Conservation (phyloP, 2,329 filamentous ascomycete genomes). For the Trichoderma sp. region DNA sequence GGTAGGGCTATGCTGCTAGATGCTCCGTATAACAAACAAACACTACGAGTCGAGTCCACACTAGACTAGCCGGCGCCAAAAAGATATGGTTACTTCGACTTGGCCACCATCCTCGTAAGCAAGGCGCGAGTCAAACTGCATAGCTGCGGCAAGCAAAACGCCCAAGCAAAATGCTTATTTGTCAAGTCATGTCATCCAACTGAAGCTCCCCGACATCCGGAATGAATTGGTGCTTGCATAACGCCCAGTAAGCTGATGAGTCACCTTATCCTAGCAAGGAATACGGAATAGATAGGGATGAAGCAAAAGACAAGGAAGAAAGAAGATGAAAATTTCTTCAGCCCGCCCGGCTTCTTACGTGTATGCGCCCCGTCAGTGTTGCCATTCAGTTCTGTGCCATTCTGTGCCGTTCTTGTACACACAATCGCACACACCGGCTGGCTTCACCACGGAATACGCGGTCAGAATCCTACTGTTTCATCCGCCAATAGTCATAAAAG, state of each 20-base stretch:
- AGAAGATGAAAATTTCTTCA: neutral
- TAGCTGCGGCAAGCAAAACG: conserved; percentile 1
- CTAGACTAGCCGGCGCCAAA: neutral
- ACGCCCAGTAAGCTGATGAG: conserved; percentile 4
- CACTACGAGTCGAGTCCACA: neutral
- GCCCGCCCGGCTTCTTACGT: neutral
- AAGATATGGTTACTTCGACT: neutral
- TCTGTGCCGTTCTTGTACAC: neutral
- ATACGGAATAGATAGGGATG: neutral
- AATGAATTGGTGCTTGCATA: conserved; percentile 8
- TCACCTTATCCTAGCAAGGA: neutral
- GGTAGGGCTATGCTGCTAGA: neutral
- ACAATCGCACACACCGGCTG: neutral
- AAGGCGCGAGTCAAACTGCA: neutral
- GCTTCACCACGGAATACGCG: neutral
- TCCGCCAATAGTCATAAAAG: neutral
- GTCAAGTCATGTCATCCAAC: neutral
- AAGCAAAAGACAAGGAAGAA: neutral
- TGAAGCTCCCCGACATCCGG: neutral
- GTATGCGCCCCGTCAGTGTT: neutral
- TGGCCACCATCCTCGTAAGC: neutral
- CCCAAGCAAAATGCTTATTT: neutral
- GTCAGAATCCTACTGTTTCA: neutral
- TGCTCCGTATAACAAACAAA: neutral
- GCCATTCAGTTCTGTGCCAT: neutral